Evolutionary conservation across 2,329 filamentous ascomycete genomes (phyloP), one percentile per base, ranked within the genome.

Genomic region (Lachnum nothofagi): DNA sequence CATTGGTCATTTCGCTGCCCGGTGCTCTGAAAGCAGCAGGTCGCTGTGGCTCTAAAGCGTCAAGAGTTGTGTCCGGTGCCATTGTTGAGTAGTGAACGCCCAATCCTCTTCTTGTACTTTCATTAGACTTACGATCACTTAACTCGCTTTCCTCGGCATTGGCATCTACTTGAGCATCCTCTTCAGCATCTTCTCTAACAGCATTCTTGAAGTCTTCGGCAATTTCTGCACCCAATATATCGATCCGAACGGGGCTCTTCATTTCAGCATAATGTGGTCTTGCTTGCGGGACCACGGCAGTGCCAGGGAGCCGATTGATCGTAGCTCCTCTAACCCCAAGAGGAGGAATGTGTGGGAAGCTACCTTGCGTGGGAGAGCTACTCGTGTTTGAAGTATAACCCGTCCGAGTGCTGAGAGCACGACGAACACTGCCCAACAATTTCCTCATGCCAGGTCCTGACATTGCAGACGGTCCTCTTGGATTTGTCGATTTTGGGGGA

Each of bases 371-470:
- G 17, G 68, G 66, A 14, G 67, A 65, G 43, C 65, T 47, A 23
- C 53, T 58, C 5, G 55, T 49, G 43, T 44, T 57, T 23, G 52
- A 47, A 44, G 39, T 55, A 22, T 51, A 47, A 10, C 52, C 59
- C 24, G 51, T 54, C 46, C 54, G 59, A 12, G 76, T 88, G 64
- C 88, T 88, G 42, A 96, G 68, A 5, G 85, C 91, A 54, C 89
- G 82, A 16, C 90, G 85, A 31, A 97, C 87, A 54, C 87, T 91
- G 5, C 90, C 87, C 43, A 98, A 77, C 0, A 97, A 78, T 59
- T 83, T 93, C 67, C 85, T 91, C 76, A 96, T 88, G 2, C 87
- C 88, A 25, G 86, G 85, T 40, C 80, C 76, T 8, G 78, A 82
- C 76, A 83, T 80, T 46, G 78, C 79, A 12, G 78, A 79, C 1